phyloP scores from a whole-genome alignment of 495 filamentous ascomycete genomes.

The Lasiosphaeria miniovina region DNA sequence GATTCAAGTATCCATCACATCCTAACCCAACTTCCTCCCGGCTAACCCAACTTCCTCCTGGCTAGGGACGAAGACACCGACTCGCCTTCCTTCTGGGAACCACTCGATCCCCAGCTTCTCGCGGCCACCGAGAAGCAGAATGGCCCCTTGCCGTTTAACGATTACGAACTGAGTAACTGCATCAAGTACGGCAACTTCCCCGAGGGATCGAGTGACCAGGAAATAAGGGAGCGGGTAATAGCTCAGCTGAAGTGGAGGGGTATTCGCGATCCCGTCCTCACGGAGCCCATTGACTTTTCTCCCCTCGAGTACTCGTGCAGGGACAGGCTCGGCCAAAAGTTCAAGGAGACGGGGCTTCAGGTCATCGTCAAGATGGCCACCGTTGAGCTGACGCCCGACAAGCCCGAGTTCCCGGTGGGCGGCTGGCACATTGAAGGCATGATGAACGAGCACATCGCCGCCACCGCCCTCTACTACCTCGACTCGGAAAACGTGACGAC shows the following conservation, averaged over 20 bases:
- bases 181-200: not conserved
- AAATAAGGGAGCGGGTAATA: not conserved
- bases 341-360: conserved; percentile 48
- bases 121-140: not conserved
- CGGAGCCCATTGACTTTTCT: conserved; percentile 11
- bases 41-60: not conserved
- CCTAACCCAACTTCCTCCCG: not conserved
- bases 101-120: not conserved
- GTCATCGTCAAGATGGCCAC: conserved; percentile 64
- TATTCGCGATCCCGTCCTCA: conserved; percentile 30
- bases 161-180: not conserved
- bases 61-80: not conserved
- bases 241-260: conserved; percentile 26
- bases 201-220: not conserved
- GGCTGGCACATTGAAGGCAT: conserved; percentile 51
- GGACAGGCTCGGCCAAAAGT: conserved; percentile 31
- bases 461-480: conserved; percentile 59
- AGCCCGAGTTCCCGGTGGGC: conserved; percentile 34
- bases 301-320: conserved; percentile 32
- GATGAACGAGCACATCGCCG: conserved; percentile 57
- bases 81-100: not conserved
- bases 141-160: too few relatives aligned
- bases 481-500: conserved; percentile 58
- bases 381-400: conserved; percentile 61
- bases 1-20: too few relatives aligned